Base-by-base conservation (phyloP, 2,329 filamentous ascomycete genomes). In the Colletotrichum spinosum region DNA sequence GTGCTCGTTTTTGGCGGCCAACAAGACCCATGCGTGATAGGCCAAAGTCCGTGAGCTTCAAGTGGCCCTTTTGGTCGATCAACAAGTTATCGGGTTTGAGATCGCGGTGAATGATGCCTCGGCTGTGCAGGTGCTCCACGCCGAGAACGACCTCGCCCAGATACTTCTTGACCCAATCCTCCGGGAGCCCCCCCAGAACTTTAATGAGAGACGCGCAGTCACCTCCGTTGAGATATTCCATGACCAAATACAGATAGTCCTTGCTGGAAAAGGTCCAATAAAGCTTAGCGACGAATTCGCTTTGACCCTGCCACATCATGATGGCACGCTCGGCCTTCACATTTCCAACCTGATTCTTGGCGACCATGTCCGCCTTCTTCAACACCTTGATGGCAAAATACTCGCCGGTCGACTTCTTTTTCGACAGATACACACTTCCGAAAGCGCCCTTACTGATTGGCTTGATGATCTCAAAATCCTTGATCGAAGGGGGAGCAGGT, bases 251-350 rank as follows among this genome's bases (percentile, higher is more conserved):
- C 33, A 99, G 88, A 75, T 97, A 99, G 74, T 99, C 96, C 75
- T 99, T 99, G 84, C 95, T 99, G 4, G 96, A 97, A 74, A 99
- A 99, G 0, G 96, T 99, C 97, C 97, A 99, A 80, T 98, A 99
- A 11, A 99, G 86, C 81, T 99, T 99, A 34, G 96, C 96, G 63
- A 99, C 96, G 76, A 99, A 99, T 66, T 99, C 96, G 76, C 97
- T 99, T 78, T 98, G 94, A 25, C 96, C 96, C 80, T 99, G 96
- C 93, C 96, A 98, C 96, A 99, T 99, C 96, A 99, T 98, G 75
- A 99, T 99, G 25, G 97, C 97, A 70, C 96, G 88, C 79, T 99
- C 96, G 8, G 97, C 96, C 79, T 99, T 98, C 73, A 99, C 96
- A 74, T 99, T 99, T 70, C 96, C 97, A 71, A 99, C 94, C 76